phyloP scores from a whole-genome alignment of 352 stramenopile species.

The Phytopythium helicoides region DNA sequence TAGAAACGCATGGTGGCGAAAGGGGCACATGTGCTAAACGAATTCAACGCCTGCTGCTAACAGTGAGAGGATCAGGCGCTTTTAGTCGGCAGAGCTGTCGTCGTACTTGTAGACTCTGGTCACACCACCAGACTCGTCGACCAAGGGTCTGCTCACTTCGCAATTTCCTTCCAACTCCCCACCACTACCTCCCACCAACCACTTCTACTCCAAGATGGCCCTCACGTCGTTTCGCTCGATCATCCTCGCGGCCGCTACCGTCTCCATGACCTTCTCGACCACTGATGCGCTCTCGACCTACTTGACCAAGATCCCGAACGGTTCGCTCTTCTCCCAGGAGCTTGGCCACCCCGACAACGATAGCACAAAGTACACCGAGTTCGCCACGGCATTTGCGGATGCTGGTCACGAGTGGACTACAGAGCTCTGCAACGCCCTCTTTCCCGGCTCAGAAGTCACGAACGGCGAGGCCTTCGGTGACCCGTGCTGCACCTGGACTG shows the following conservation, averaged over 20 bases:
- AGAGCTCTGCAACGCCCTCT: conserved; percentile 31
- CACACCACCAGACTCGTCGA: too few relatives aligned
- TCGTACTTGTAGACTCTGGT: too few relatives aligned
- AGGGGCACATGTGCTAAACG: too few relatives aligned
- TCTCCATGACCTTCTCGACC: background rate
- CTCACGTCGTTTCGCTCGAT: too few relatives aligned
- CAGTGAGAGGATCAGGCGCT: too few relatives aligned
- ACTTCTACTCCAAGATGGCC: too few relatives aligned
- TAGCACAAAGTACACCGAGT: conserved; percentile 27
- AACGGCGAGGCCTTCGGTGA: conserved; percentile 26
- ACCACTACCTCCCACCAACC: too few relatives aligned
- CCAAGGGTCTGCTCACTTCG: too few relatives aligned
- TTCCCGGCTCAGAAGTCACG: conserved; percentile 32
- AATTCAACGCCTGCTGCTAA: too few relatives aligned
- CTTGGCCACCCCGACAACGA: conserved; percentile 33
- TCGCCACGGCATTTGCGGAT: conserved; percentile 28
- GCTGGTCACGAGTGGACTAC: conserved; percentile 25
- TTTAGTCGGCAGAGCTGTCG: too few relatives aligned
- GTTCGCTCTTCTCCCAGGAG: conserved; percentile 22
- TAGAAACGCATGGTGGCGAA: too few relatives aligned
- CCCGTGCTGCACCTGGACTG: conserved; percentile 31
- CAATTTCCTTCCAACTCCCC: too few relatives aligned
- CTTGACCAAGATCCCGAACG: conserved; percentile 38
- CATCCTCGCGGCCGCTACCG: background rate
- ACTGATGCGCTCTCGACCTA: conserved; percentile 19